Conservation (phyloP, 2,329 filamentous ascomycete genomes). For the Paecilomyces sp. region DNA sequence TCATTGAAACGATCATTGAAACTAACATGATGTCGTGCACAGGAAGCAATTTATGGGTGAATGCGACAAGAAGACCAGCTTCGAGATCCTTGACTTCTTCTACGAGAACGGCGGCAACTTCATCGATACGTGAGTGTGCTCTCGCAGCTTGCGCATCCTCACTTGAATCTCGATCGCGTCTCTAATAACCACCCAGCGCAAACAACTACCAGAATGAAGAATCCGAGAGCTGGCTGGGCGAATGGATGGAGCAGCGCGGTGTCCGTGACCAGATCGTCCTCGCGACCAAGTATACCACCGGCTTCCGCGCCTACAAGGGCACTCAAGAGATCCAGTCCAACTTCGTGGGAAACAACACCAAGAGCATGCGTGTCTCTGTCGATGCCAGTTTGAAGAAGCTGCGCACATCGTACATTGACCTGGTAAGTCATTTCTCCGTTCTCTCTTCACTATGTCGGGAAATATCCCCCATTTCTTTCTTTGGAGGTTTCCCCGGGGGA, state of each 20-base stretch:
- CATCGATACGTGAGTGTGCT: slow-evolving; percentile 38
- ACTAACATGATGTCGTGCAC: not conserved
- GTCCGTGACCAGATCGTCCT: slow-evolving; percentile 48
- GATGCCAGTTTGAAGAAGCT: slow-evolving; percentile 25
- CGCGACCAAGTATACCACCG: slow-evolving; percentile 47
- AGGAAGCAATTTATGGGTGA: slow-evolving; percentile 27
- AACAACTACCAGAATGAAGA: slow-evolving; percentile 46
- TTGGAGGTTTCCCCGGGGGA: not conserved
- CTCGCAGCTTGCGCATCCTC: not conserved
- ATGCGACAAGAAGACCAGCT: slow-evolving; percentile 41
- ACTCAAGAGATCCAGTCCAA: slow-evolving; percentile 19
- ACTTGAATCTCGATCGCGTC: not conserved
- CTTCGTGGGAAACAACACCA: slow-evolving; percentile 26
- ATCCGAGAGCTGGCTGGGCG: slow-evolving; percentile 45
- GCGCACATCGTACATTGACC: slow-evolving; percentile 28
- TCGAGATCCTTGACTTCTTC: slow-evolving; percentile 46
- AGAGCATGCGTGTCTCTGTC: slow-evolving; percentile 24
- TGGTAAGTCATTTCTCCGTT: slow-evolving; percentile 11
- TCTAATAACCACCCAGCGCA: slow-evolving; percentile 16
- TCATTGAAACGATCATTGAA: too few relatives aligned
- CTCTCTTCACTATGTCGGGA: not conserved
- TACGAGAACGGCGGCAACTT: slow-evolving; percentile 46
- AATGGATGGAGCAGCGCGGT: slow-evolving; percentile 43
- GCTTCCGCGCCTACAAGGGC: slow-evolving; percentile 21
- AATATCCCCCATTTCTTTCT: not conserved